Percentiles rank a stretch among this genome's conserved stretches.
Conservation (phyloP, 176 grass and related monocot species). For the Oryza officinalis region DNA sequence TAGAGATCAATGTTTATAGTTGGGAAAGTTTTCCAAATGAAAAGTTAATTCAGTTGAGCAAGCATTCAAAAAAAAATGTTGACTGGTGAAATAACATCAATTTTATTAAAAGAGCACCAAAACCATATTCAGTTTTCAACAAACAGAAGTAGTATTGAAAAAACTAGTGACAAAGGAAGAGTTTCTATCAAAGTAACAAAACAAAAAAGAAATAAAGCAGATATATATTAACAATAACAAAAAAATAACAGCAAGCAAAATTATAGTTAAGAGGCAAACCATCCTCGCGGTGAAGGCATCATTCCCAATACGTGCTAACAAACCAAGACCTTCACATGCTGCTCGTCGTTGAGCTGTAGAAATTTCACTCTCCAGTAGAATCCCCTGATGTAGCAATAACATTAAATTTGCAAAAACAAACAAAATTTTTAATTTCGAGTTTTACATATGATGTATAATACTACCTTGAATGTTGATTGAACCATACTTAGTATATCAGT, state of each 20-base stretch:
- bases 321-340: slow-evolving; percentile 87
- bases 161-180: slow-evolving; percentile 10
- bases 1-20: neutral
- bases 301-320: slow-evolving; percentile 79
- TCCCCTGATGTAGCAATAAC: slow-evolving; percentile 56
- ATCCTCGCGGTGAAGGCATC: slow-evolving; percentile 90
- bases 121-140: neutral
- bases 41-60: neutral
- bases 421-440: neutral
- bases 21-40: neutral
- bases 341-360: slow-evolving; percentile 72
- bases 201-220: neutral
- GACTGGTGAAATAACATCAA: neutral
- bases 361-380: slow-evolving; percentile 71
- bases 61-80: neutral
- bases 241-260: slow-evolving; percentile 27
- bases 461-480: slow-evolving; percentile 84
- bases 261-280: slow-evolving; percentile 50
- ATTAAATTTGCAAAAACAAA: slow-evolving; percentile 24
- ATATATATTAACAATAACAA: neutral
- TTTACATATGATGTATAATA: neutral
- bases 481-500: slow-evolving; percentile 68
- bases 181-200: slow-evolving; percentile 5
- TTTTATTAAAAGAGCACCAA: neutral
- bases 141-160: slow-evolving; percentile 5